A percentile compares a stretch with the other conserved stretches of the same genome.
These are phyloP conservation scores for Candida orba DNA, from an alignment of 805 yeast genomes.

Conservation along the genomic window DNA sequence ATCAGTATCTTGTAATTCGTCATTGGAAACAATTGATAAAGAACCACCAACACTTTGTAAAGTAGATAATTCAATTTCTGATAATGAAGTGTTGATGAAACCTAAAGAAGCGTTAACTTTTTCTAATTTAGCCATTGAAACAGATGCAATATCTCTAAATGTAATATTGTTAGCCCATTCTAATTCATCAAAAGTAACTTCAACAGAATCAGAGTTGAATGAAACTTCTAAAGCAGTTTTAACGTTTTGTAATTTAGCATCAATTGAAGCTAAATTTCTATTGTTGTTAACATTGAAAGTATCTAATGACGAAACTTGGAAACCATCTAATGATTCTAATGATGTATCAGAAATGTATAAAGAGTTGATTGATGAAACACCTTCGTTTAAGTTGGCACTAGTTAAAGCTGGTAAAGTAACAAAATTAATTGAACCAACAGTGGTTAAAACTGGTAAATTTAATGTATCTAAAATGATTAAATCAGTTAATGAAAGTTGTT, in stretches of 20 bases:
- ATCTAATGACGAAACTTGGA: constrained; percentile 40
- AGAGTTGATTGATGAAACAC: constrained; percentile 66
- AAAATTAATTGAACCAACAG: constrained; percentile 76
- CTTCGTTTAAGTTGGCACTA: constrained; percentile 56
- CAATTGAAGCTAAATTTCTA: constrained; percentile 61
- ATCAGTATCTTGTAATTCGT: constrained; percentile 58
- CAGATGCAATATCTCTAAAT: constrained; percentile 70
- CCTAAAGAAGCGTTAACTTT: constrained; percentile 77
- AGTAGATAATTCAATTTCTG: constrained; percentile 43
- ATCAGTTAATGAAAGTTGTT: constrained; percentile 51
- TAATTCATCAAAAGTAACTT: constrained; percentile 61
- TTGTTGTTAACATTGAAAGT: constrained; percentile 87
- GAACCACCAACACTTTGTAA: constrained; percentile 72
- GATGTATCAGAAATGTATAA: constrained; percentile 70
- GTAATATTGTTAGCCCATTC: constrained; percentile 83
- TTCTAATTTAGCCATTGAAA: constrained; percentile 62
- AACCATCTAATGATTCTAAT: constrained; percentile 61
- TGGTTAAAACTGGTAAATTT: constrained; percentile 68
- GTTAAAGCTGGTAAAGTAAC: constrained; percentile 82
- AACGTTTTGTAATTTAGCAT: constrained; percentile 68
- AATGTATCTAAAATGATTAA: constrained; percentile 63
- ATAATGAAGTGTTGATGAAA: constrained; percentile 64
- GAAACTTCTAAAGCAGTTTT: constrained; percentile 72
- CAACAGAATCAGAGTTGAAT: constrained; percentile 75
- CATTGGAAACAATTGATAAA: constrained; percentile 67